Evolutionary conservation across 495 filamentous ascomycete genomes (phyloP).

Genomic region (Neurospora sp.): DNA sequence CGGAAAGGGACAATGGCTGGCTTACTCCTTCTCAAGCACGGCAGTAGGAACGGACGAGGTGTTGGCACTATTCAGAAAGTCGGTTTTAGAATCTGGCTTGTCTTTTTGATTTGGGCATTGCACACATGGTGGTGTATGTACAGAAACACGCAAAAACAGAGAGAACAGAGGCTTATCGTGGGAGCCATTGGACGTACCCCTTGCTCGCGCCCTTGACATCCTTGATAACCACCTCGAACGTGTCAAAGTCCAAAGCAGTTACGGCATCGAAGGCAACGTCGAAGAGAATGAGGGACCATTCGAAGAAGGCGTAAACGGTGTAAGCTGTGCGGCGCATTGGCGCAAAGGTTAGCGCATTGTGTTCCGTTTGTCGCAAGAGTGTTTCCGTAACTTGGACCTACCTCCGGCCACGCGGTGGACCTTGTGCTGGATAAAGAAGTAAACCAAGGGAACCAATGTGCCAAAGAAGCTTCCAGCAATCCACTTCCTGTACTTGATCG

Average conservation of each 20-base stretch:
- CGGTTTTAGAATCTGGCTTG: conserved; percentile 30
- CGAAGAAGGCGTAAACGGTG: conserved; percentile 96
- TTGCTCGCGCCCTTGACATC: conserved; percentile 86
- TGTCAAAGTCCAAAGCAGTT: conserved; percentile 87
- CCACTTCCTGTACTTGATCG: conserved; percentile 83
- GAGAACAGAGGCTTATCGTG: conserved; percentile 47
- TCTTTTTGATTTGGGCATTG: conserved; percentile 30
- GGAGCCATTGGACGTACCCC: conserved; percentile 99
- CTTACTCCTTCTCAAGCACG: conserved; percentile 82
- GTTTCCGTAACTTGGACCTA: conserved; percentile 33
- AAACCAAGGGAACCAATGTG: conserved; percentile 80
- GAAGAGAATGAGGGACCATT: conserved; percentile 90
- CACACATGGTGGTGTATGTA: conserved; percentile 14
- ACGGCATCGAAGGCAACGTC: conserved; percentile 96
- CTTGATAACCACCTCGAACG: conserved; percentile 78
- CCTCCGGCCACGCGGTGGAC: conserved; percentile 90
- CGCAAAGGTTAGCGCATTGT: conserved; percentile 10
- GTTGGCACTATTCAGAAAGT: conserved; percentile 34
- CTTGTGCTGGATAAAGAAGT: conserved; percentile 99
- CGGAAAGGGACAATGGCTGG: conserved; percentile 1
- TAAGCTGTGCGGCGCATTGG: conserved; percentile 53
- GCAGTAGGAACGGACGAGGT: conserved; percentile 55
- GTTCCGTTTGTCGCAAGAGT: not conserved
- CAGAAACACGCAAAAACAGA: conserved; percentile 12
- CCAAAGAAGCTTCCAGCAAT: conserved; percentile 81